Conservation (phyloP, 2,329 filamentous ascomycete genomes). For the Fusarium agapanthi region DNA sequence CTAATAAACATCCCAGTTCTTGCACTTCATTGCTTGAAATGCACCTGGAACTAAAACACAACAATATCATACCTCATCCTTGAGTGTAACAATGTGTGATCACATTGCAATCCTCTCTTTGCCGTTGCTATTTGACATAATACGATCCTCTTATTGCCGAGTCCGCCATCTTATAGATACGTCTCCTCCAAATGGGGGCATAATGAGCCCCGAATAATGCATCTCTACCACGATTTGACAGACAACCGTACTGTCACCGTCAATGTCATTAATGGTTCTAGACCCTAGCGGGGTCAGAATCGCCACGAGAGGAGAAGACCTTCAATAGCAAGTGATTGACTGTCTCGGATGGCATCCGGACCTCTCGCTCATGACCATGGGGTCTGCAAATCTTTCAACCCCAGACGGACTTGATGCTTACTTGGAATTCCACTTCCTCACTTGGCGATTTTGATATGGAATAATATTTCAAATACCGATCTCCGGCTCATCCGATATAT, state of each 20-base stretch:
- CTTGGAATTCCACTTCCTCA: neutral
- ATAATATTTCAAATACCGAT: constrained; percentile 1
- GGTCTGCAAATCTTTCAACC: constrained; percentile 8
- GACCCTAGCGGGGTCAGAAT: constrained; percentile 13
- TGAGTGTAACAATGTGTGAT: neutral
- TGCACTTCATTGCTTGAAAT: neutral
- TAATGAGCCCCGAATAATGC: constrained; percentile 12
- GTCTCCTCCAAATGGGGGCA: constrained; percentile 4
- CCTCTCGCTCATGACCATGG: constrained; percentile 26
- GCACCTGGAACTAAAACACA: constrained; percentile 1
- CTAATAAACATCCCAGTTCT: neutral
- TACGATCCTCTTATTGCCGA: neutral
- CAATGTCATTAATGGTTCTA: constrained; percentile 2
- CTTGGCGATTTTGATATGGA: neutral
- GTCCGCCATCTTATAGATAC: neutral
- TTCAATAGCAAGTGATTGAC: constrained; percentile 1
- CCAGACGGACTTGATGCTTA: neutral
- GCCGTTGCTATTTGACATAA: neutral
- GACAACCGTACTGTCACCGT: neutral
- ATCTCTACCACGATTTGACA: constrained; percentile 5
- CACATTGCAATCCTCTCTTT: neutral
- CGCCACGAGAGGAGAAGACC: constrained; percentile 10
- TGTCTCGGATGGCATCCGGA: constrained; percentile 30
- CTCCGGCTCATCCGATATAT: neutral
- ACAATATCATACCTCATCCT: constrained; percentile 1